phyloP scores from a whole-genome alignment of 345 rosid species.

The Gossypium turneri region DNA sequence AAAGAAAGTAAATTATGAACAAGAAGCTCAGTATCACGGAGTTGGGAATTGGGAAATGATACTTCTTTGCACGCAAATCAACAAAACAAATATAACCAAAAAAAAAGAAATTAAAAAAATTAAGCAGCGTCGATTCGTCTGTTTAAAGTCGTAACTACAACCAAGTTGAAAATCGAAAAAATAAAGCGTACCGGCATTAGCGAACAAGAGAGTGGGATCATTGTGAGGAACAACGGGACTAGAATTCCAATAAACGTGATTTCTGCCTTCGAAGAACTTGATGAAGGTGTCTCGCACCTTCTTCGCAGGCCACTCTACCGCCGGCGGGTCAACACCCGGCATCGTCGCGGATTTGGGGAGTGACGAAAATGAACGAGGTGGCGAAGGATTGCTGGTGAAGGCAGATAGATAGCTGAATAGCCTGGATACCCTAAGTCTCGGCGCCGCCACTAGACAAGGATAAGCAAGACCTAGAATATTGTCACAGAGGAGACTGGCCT shows the following conservation, averaged over 20 bases:
- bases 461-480: slow-evolving; percentile 5
- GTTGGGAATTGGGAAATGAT: background rate
- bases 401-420: background rate
- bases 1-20: background rate
- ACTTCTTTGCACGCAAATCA: background rate
- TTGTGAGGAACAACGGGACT: slow-evolving; percentile 91
- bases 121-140: background rate
- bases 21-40: background rate
- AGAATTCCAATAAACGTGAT: slow-evolving; percentile 75
- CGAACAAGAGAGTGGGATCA: slow-evolving; percentile 93
- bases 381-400: background rate
- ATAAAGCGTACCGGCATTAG: slow-evolving; percentile 70
- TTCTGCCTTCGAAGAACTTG: slow-evolving; percentile 60
- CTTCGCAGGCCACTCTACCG: slow-evolving; percentile 61
- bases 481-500: background rate
- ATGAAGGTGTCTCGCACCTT: slow-evolving; percentile 77
- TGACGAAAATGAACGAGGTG: background rate
- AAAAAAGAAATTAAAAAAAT: background rate
- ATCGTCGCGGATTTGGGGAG: background rate
- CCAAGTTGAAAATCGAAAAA: background rate
- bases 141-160: background rate
- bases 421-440: slow-evolving; percentile 5
- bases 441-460: slow-evolving; percentile 13
- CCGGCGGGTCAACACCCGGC: slow-evolving; percentile 16
- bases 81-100: background rate